Evolutionary conservation across 768 basidiomycete genomes (phyloP), one percentile per base, ranked within the genome.

Genomic region (Rhizopogon sp.): DNA sequence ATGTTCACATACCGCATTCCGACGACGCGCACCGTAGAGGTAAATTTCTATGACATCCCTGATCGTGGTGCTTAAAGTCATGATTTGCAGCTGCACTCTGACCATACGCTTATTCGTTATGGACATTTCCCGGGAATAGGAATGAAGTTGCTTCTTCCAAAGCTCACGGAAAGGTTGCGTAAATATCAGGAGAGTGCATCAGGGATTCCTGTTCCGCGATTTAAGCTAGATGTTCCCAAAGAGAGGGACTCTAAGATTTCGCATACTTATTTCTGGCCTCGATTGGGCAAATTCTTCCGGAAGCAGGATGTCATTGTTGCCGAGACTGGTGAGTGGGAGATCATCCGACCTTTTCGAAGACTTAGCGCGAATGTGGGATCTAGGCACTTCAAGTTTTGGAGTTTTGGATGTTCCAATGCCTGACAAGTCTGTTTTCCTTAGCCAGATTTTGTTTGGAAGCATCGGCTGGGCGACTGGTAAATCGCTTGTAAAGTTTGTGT

Each of bases 381-480:
- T 44, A 80, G 83, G 87, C 4, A 94, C 92, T 0, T 83, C 90
- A 11, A 86, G 77, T 57, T 97, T 96, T 66, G 95, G 94, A 43
- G 80, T 96, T 45, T 67, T 93, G 40, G 90, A 91, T 57, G 79
- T 92, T 31, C 83, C 85, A 1, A 71, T 96, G 10, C 95, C 95
- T 0, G 76, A 81, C n/a, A 76, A 82, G 43, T 73, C 84, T 0
- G 68, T 83, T 5, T 82, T 87, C 55, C 57, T 92, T 39, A 82
- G 78, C 57, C 92, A 94, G 70, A 83, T 96, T 50, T 72, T 97
- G 5, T 97, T 90, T 86, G 94, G 95, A 49, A 87, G 87, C 56
- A 97, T 98, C 60, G 95, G 95, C 0, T 97, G 88, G 87, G 83
- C 87, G 16, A 83, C 88, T 40, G 90, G 91, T 74, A 67, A 72